Evolutionary conservation across 345 rosid species (phyloP).

Genomic region (Lepidium sativum): DNA sequence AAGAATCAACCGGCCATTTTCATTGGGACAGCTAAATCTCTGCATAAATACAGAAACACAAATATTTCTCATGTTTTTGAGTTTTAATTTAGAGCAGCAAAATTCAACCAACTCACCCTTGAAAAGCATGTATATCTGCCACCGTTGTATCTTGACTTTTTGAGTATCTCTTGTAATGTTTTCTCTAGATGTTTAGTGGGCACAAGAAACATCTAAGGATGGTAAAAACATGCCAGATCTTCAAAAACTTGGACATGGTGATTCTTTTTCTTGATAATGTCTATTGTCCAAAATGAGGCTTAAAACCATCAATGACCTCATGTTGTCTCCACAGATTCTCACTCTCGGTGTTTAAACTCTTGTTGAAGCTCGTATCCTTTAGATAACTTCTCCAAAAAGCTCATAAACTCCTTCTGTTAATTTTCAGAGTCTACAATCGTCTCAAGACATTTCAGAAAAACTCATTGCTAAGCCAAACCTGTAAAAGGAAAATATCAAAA

Average conservation of each 20-base stretch:
- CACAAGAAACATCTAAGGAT: slow-evolving; percentile 9
- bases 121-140: slow-evolving; percentile 14
- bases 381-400: slow-evolving; percentile 20
- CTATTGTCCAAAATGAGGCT: slow-evolving; percentile 35
- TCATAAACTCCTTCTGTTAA: slow-evolving; percentile 7
- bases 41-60: not conserved
- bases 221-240: slow-evolving; percentile 34
- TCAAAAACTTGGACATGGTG: slow-evolving; percentile 27
- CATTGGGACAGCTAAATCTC: slow-evolving; percentile 23
- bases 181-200: slow-evolving; percentile 7
- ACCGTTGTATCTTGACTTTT: slow-evolving; percentile 11
- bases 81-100: not conserved
- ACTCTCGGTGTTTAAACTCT: slow-evolving; percentile 33
- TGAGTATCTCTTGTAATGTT: slow-evolving; percentile 15
- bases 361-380: slow-evolving; percentile 33
- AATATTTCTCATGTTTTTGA: not conserved
- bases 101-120: slow-evolving; percentile 18
- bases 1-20: slow-evolving; percentile 16
- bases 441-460: slow-evolving; percentile 24
- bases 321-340: not conserved
- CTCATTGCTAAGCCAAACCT: slow-evolving; percentile 27
- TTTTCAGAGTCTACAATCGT: slow-evolving; percentile 2
- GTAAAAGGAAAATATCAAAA: not conserved
- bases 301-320: not conserved
- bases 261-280: slow-evolving; percentile 10